Evolutionary conservation across 116 monocot genomes (phyloP), one percentile per base, ranked within the genome.

Genomic region (Posidonia oceanica): DNA sequence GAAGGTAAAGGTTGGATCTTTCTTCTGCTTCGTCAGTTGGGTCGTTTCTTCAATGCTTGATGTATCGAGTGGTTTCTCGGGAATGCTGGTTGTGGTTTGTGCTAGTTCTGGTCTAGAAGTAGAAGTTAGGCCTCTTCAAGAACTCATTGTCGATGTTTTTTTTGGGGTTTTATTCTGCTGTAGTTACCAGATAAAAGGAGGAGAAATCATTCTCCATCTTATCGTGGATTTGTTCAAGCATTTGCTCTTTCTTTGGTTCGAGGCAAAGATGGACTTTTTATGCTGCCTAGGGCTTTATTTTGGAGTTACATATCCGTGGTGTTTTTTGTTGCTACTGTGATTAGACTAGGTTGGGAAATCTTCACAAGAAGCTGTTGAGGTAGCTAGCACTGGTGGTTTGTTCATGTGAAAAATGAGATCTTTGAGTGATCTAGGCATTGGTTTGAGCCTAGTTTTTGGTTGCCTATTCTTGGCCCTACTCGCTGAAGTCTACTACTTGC

Each of bases 401-500:
- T 64, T 64, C 52, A 16, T 22, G 22, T 48, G 68, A 58, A 64
- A 54, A 1, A 74, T 74, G 74, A 74, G 21, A 74, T 36, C 66
- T 57, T 66, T 55, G 65, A 76, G 76, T 48, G 57, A 64, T 37
- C 41, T 76, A 38, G 71, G 76, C 29, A 71, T 76, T 64, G 76
- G 70, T n/a, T 53, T 76, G 71, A 76, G 70, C 39, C 23, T 76
- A 20, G 55, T 94, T 14, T 84, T 90, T 40, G 80, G 75, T 16
- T 86, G 81, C 72, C 80, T 94, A 14, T 67, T 94, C 61, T 71
- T 94, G 29, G 94, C 94, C 67, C 78, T 94, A 10, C 18, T 84
- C 2, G 85, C 87, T 22, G 90, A 94, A 74, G 73, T 94, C 52
- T 94, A 85, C 83, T 90, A 94, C 76, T 68, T 94, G 60, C 71